Percentiles rank a stretch among this genome's conserved stretches.
phyloP scores from a whole-genome alignment of 106 monocot genomes.

The Alisma plantagoaquatica region DNA sequence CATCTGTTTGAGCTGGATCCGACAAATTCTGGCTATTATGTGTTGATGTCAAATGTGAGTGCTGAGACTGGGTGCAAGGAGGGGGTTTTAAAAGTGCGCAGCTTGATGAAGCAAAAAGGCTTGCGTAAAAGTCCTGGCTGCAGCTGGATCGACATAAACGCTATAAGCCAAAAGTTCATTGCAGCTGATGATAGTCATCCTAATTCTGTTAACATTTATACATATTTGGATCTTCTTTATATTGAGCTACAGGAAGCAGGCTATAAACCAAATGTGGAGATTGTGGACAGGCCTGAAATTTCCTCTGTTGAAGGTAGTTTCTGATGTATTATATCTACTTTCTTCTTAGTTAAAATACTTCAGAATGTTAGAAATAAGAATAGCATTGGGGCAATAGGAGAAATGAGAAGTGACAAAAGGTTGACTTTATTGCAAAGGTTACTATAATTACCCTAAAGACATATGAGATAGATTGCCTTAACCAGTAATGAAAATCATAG shows the following conservation, averaged over 20 bases:
- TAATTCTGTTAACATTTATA: slow-evolving; percentile 35
- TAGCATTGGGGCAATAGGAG: too few relatives aligned
- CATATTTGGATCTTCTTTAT: slow-evolving; percentile 34
- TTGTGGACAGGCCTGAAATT: too few relatives aligned
- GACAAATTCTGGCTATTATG: slow-evolving; percentile 84
- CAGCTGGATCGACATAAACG: slow-evolving; percentile 77
- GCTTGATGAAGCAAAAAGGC: slow-evolving; percentile 69
- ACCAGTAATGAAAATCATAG: too few relatives aligned
- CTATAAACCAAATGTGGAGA: slow-evolving; percentile 71
- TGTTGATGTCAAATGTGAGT: slow-evolving; percentile 75
- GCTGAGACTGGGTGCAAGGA: slow-evolving; percentile 65
- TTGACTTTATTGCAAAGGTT: too few relatives aligned
- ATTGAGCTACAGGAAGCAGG: slow-evolving; percentile 61
- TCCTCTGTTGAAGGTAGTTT: too few relatives aligned
- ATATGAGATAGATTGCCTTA: too few relatives aligned
- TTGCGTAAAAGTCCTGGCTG: slow-evolving; percentile 68
- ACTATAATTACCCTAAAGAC: too few relatives aligned
- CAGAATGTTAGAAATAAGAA: too few relatives aligned
- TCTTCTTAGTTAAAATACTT: too few relatives aligned
- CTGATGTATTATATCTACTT: too few relatives aligned
- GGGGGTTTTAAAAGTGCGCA: slow-evolving; percentile 47
- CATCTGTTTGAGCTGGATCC: slow-evolving; percentile 76
- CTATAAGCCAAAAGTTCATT: slow-evolving; percentile 45
- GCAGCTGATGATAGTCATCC: slow-evolving; percentile 48
- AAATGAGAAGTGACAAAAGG: too few relatives aligned